Evolutionary conservation across 768 basidiomycete species (phyloP), one percentile per base, ranked within the genome.

Genomic region (Nidularia pulvinata): DNA sequence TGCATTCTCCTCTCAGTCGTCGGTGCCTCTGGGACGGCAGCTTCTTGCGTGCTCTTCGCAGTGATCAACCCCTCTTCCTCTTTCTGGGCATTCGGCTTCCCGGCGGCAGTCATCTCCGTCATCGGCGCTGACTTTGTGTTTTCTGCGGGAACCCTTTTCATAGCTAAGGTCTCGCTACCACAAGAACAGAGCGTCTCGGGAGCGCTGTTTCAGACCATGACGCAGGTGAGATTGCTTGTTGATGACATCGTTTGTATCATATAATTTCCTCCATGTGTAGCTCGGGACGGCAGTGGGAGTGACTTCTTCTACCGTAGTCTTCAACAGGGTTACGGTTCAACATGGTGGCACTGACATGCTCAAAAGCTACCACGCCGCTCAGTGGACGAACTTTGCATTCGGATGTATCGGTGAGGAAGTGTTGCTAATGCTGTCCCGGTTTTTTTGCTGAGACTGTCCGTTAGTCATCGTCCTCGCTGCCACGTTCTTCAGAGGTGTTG

Each of bases 81-180:
- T 1, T 93, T 85, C 59, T 93, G 91, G 91, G 88, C 86, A 1
- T 88, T 78, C 54, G 84, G 82, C 4, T 93, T 93, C 67, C 87
- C 89, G 0, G 80, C 85, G 1, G 79, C 87, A 0, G 67, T 82
- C 42, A 53, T 88, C 45, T 69, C 81, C 19, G n/a, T n/a, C n/a
- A n/a, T n/a, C n/a, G n/a, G n/a, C n/a, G n/a, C n/a, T n/a, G n/a
- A n/a, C n/a, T n/a, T n/a, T n/a, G n/a, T n/a, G 90, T 91, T 11
- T 76, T 89, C 46, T 90, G 91, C 19, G 88, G 91, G 91, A 2
- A 88, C 87, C 5, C 69, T 93, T 14, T 93, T 88, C 59, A 81
- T 91, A 42, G 86, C 89, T 2, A 87, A 85, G 60, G 75, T n/a
- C n/a, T n/a, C n/a, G n/a, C n/a, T n/a, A n/a, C n/a, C n/a, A n/a